Percentiles rank a stretch among this genome's conserved stretches.
phyloP scores from a whole-genome alignment of 495 filamentous ascomycete species.

The Penicillium bialowiezense region DNA sequence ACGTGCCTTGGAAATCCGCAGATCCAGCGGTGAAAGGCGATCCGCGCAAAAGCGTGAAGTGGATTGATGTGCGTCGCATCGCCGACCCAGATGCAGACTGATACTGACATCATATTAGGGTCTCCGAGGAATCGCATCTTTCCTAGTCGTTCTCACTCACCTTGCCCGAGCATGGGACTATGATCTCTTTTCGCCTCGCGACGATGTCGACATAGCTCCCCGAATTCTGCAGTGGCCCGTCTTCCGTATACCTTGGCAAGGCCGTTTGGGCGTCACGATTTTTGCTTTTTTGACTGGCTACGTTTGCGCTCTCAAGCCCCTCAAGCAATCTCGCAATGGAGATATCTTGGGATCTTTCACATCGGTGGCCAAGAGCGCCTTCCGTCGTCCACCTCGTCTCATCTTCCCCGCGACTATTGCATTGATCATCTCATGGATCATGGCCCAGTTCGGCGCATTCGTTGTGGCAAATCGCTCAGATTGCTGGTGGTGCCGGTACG shows the following conservation, averaged over 20 bases:
- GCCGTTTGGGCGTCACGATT: constrained; percentile 62
- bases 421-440: constrained; percentile 55
- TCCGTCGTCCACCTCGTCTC: constrained; percentile 61
- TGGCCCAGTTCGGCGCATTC: constrained; percentile 59
- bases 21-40: constrained; percentile 34
- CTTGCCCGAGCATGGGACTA: constrained; percentile 60
- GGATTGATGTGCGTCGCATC: constrained; percentile 60
- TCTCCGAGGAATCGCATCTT: constrained; percentile 62
- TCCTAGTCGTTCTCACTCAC: constrained; percentile 65
- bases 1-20: constrained; percentile 29
- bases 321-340: constrained; percentile 57
- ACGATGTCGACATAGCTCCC: constrained; percentile 44
- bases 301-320: constrained; percentile 64
- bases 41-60: constrained; percentile 61
- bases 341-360: constrained; percentile 50
- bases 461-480: constrained; percentile 54
- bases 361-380: constrained; percentile 59
- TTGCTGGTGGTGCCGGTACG: constrained; percentile 60
- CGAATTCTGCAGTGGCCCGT: constrained; percentile 59
- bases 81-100: not conserved
- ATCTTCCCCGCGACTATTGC: constrained; percentile 62
- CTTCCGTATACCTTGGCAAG: constrained; percentile 62
- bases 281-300: constrained; percentile 69
- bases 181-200: constrained; percentile 54
- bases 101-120: constrained; percentile 48